A percentile compares a stretch with the other conserved stretches of the same genome.
Conservation (phyloP, 2,329 filamentous ascomycete genomes). For the Lanzia echinophila region DNA sequence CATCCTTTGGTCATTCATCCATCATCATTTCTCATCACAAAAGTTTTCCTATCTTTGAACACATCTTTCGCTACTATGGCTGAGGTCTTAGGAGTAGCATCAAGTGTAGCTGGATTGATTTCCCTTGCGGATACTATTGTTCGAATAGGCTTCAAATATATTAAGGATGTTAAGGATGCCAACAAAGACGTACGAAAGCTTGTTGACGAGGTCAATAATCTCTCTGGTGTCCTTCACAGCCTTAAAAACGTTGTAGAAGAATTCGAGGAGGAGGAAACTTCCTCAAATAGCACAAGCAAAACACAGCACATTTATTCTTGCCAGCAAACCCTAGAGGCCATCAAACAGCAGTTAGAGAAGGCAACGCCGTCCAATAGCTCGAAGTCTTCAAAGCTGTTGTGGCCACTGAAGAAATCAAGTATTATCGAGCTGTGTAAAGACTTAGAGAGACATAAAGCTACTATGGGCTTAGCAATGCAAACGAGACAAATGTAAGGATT, state of each 20-base stretch:
- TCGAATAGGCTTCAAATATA: conserved; percentile 8
- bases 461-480: conserved; percentile 14
- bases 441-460: conserved; percentile 15
- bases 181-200: background rate
- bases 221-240: conserved; percentile 10
- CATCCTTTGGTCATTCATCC: too few relatives aligned
- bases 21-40: too few relatives aligned
- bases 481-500: conserved; percentile 10
- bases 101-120: conserved; percentile 11
- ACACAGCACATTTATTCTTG: conserved; percentile 14
- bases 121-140: conserved; percentile 9
- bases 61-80: too few relatives aligned
- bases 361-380: background rate
- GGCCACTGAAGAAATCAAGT: conserved; percentile 12
- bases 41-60: too few relatives aligned
- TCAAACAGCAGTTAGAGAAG: conserved; percentile 6
- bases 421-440: conserved; percentile 10
- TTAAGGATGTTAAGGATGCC: conserved; percentile 10
- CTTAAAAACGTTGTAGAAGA: background rate
- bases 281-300: background rate
- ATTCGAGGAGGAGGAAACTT: background rate
- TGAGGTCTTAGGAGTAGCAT: background rate
- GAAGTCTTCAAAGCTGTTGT: conserved; percentile 9
- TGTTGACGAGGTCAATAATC: conserved; percentile 8
- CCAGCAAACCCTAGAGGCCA: conserved; percentile 9